Conservation (phyloP, 169 alveolate genomes). For the Babesia gibsoni region DNA sequence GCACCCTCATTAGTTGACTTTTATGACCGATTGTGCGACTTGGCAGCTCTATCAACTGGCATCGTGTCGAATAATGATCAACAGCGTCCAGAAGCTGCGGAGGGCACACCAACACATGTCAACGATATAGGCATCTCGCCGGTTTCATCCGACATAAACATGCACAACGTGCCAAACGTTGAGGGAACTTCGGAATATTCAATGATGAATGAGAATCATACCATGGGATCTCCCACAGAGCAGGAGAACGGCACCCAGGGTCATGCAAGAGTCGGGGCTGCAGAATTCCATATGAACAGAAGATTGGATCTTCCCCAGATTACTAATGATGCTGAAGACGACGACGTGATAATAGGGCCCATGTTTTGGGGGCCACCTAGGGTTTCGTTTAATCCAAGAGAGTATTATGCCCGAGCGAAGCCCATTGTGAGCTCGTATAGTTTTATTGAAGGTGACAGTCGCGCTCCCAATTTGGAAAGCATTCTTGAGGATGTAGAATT, state of each 20-base stretch:
- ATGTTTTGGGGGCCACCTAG: constrained; percentile 39
- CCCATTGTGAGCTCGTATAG: constrained; percentile 36
- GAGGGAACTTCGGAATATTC: no score
- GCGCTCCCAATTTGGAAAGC: background rate
- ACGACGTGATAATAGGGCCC: constrained; percentile 55
- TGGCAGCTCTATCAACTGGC: background rate
- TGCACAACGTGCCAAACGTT: no score
- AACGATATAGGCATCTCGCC: no score
- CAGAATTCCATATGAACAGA: background rate
- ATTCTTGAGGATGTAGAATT: constrained; percentile 52
- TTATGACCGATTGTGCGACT: background rate
- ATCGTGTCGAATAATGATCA: background rate
- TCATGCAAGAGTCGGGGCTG: background rate
- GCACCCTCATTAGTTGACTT: background rate
- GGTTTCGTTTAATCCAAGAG: constrained; percentile 10
- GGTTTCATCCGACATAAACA: no score
- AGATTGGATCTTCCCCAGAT: no score
- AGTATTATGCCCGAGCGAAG: constrained; percentile 10
- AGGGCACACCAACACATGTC: no score
- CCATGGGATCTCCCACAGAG: no score
- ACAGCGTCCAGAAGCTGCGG: no score
- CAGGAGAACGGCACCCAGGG: no score
- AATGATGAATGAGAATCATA: no score
- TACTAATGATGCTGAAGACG: constrained; percentile 18
- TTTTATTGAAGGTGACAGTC: constrained; percentile 16